Conservation (phyloP, 495 filamentous ascomycete genomes). For the Opeltia flavorubescens region DNA sequence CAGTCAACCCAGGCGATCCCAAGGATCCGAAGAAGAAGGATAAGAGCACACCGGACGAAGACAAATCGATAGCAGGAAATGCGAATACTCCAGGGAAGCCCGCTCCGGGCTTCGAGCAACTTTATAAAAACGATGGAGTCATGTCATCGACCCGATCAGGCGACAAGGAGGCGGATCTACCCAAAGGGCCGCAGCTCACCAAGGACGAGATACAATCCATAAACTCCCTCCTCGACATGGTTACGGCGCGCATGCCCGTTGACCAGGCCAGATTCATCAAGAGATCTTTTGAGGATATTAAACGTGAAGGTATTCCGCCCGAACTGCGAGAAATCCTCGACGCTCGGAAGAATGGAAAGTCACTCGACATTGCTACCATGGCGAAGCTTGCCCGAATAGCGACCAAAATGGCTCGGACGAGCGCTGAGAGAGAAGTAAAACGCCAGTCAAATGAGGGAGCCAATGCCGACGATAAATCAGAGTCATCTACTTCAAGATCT, state of each 20-base stretch:
- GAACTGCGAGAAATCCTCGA: conserved; percentile 36
- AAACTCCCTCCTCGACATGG: conserved; percentile 24
- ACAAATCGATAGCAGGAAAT: conserved; percentile 17
- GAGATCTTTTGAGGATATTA: conserved; percentile 28
- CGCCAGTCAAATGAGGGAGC: conserved; percentile 13
- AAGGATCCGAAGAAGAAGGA: conserved; percentile 30
- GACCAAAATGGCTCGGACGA: conserved; percentile 25
- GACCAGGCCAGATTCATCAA: conserved; percentile 28
- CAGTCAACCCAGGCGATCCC: conserved; percentile 30
- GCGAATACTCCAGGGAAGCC: conserved; percentile 20
- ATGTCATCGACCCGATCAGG: conserved; percentile 25
- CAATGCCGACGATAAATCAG: neutral
- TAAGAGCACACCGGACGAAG: conserved; percentile 14
- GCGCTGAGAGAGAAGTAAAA: conserved; percentile 18
- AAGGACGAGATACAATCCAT: conserved; percentile 27
- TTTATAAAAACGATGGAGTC: conserved; percentile 25
- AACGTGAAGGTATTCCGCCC: conserved; percentile 34
- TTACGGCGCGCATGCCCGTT: conserved; percentile 34
- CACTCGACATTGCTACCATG: conserved; percentile 32
- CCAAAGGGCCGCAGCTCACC: conserved; percentile 14
- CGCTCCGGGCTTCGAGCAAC: conserved; percentile 29
- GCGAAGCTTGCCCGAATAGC: conserved; percentile 36
- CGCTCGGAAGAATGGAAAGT: conserved; percentile 22
- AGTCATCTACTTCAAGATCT: conserved; percentile 13
- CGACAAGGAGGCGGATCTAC: conserved; percentile 17